A percentile compares a stretch with the other conserved stretches of the same genome.
These are phyloP conservation scores for Balansia obtecta DNA, from an alignment of 2,329 filamentous ascomycete species.

Conservation along the genomic window DNA sequence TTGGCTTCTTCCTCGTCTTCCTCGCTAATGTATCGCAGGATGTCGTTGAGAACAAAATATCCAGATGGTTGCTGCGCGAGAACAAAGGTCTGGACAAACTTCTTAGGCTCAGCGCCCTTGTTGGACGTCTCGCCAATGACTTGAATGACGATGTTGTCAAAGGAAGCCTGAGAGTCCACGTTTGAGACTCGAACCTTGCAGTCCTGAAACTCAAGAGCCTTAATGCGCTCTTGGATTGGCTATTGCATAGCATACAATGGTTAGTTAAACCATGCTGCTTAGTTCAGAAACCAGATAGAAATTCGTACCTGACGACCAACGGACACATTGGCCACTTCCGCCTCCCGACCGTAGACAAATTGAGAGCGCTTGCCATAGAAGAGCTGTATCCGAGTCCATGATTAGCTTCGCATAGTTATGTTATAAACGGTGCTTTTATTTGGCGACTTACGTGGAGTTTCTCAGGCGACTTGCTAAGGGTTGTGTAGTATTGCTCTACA, in stretches of 20 bases:
- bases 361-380: conserved; percentile 97
- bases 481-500: conserved; percentile 98
- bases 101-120: conserved; percentile 80
- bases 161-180: conserved; percentile 89
- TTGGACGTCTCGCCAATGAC: conserved; percentile 98
- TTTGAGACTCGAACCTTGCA: conserved; percentile 98
- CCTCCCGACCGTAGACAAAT: conserved; percentile 85
- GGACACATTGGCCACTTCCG: conserved; percentile 74
- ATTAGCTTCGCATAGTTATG: not conserved
- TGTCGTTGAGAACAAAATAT: conserved; percentile 97
- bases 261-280: conserved; percentile 6
- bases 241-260: conserved; percentile 23
- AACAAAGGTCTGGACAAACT: conserved; percentile 96
- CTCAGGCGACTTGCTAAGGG: conserved; percentile 83
- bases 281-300: not conserved
- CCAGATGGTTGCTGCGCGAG: conserved; percentile 91
- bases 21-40: conserved; percentile 85
- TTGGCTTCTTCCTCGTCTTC: conserved; percentile 58
- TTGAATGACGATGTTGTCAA: conserved; percentile 89
- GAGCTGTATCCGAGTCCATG: conserved; percentile 34
- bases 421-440: not conserved
- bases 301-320: conserved; percentile 66
- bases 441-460: conserved; percentile 61
- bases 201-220: conserved; percentile 85
- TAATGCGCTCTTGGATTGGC: conserved; percentile 91